Conservation (phyloP, 441 rosid species). For the Adansonia grandidieri region DNA sequence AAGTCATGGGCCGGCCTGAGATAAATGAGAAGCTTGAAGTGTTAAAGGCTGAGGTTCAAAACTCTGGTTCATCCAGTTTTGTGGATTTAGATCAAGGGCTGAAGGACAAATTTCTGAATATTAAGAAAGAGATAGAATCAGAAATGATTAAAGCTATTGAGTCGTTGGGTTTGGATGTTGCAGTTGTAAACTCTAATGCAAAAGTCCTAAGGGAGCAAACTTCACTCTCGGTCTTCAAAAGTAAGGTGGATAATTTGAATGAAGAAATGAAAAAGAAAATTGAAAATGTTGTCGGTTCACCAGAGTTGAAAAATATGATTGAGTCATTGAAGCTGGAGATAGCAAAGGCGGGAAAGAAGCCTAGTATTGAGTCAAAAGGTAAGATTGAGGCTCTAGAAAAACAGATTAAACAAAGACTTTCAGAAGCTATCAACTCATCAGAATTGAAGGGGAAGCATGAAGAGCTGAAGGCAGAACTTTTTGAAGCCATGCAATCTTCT, state of each 20-base stretch:
- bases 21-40: constrained; percentile 68
- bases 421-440: constrained; percentile 52
- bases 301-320: constrained; percentile 65
- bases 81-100: constrained; percentile 58
- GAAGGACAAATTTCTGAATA: constrained; percentile 51
- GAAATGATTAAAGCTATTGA: constrained; percentile 54
- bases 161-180: constrained; percentile 66
- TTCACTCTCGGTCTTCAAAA: constrained; percentile 35
- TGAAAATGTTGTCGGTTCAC: constrained; percentile 47
- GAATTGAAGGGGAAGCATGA: constrained; percentile 62
- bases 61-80: constrained; percentile 52
- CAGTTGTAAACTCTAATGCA: constrained; percentile 40
- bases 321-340: constrained; percentile 65
- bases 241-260: constrained; percentile 48
- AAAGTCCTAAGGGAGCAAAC: constrained; percentile 39
- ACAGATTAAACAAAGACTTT: constrained; percentile 64
- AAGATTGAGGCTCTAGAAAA: constrained; percentile 55
- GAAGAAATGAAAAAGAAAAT: constrained; percentile 59
- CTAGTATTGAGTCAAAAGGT: constrained; percentile 43
- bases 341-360: constrained; percentile 58
- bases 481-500: constrained; percentile 40
- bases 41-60: constrained; percentile 53
- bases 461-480: constrained; percentile 49
- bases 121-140: constrained; percentile 53
- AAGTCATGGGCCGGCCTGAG: constrained; percentile 56